Evolutionary conservation across 1,284 basidiomycete genomes (phyloP).

Genomic region (Ceratobasidium sp.): DNA sequence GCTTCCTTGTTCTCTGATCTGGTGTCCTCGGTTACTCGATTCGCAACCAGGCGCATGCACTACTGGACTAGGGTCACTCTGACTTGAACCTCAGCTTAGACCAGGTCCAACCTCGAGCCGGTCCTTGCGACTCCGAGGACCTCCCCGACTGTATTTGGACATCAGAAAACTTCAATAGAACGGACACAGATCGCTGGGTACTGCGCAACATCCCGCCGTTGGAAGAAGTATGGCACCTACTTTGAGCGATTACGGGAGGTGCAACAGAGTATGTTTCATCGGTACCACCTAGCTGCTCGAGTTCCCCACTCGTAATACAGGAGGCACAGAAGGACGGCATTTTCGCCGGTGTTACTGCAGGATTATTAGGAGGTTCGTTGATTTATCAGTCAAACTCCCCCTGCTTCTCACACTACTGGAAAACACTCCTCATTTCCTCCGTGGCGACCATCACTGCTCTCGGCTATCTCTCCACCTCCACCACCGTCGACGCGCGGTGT

Average conservation of each 20-base stretch:
- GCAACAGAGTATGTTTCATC: slow-evolving; percentile 36
- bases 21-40: slow-evolving; percentile 11
- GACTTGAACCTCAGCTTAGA: slow-evolving; percentile 14
- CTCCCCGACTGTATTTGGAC: neutral
- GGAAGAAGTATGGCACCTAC: slow-evolving; percentile 26
- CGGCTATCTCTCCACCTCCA: slow-evolving; percentile 17
- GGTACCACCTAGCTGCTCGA: neutral
- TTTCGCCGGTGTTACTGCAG: slow-evolving; percentile 42
- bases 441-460: slow-evolving; percentile 26
- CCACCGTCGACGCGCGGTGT: neutral
- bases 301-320: slow-evolving; percentile 15
- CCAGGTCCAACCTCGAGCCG: slow-evolving; percentile 11
- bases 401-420: slow-evolving; percentile 37
- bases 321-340: slow-evolving; percentile 41
- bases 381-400: slow-evolving; percentile 19
- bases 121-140: slow-evolving; percentile 12
- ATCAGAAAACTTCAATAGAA: slow-evolving; percentile 2
- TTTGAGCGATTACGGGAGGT: slow-evolving; percentile 28
- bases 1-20: slow-evolving; percentile 3
- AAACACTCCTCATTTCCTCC: slow-evolving; percentile 19
- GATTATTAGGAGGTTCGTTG: slow-evolving; percentile 41
- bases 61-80: slow-evolving; percentile 24
- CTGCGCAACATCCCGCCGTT: neutral
- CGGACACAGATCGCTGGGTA: slow-evolving; percentile 4
- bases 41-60: slow-evolving; percentile 1